Evolutionary conservation across 139 green algal species (phyloP), one percentile per base, ranked within the genome.

Genomic region (Coccomyxa sp.): DNA sequence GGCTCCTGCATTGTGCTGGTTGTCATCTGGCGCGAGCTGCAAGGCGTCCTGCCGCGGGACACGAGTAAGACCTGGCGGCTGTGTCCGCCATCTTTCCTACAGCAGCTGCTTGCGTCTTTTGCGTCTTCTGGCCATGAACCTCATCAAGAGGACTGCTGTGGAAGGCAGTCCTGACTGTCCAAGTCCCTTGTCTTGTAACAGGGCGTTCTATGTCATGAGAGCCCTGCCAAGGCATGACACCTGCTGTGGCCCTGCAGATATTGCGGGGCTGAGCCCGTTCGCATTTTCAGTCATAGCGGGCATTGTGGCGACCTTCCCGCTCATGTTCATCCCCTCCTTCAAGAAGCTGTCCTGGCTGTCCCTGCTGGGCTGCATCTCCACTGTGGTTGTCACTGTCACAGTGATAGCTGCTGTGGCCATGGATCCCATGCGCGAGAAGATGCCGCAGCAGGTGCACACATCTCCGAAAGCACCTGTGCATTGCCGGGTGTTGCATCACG

Each of bases 11-110:
- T 91, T 27, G 74, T 78, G 35, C 58, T 91, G 18, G 71, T 89
- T 16, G 73, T 90, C 24, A 68, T 81, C 34, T 89, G 81, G 84
- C 83, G 86, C 33, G 77, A 86, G 77, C 39, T 89, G 33, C 69
- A 75, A 16, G 68, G 82, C 29, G 36, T 85, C 7, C 76, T 91
- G 31, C 79, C 80, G n/a, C n/a, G n/a, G n/a, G n/a, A n/a, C n/a
- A n/a, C n/a, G n/a, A n/a, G n/a, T n/a, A n/a, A n/a, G n/a, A n/a
- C n/a, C n/a, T n/a, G n/a, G n/a, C n/a, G n/a, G n/a, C n/a, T n/a
- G n/a, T n/a, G n/a, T n/a, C n/a, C n/a, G n/a, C n/a, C n/a, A n/a
- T n/a, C n/a, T n/a, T n/a, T n/a, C n/a, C n/a, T n/a, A n/a, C n/a
- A n/a, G n/a, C n/a, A n/a, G n/a, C n/a, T n/a, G n/a, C n/a, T n/a